Base-by-base conservation (phyloP, 768 basidiomycete species). In the Tephrocybe rancida region DNA sequence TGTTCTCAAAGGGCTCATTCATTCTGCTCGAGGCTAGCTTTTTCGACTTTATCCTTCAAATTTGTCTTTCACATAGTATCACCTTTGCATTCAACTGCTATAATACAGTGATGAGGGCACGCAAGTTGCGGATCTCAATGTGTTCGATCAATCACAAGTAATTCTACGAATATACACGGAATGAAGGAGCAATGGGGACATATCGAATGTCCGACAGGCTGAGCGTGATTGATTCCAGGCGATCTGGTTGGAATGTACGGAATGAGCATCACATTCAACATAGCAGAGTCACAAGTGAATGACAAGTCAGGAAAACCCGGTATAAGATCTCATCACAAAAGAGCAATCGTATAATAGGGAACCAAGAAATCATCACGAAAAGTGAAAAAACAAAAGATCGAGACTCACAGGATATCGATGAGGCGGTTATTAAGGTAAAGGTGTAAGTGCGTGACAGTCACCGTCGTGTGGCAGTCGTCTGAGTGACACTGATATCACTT, bases 291-390 rank as follows among this genome's bases (percentile, higher is more conserved):
- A 22, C 10, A 22, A 21, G 34, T 30, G 32, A 38, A 22, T 11
- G 34, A 29, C 55, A 50, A 58, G 34, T 80, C 78, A 81, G 79
- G 60, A 67, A 72, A 70, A 77, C 70, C 71, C 72, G 71, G 72
- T 67, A 61, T 58, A 64, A 67, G 64, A 76, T 78, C 75, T 80
- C 76, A 75, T 59, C 46, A 43, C 54, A 61, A 45, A 47, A 27
- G 44, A 44, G 44, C 51, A 59, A 43, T 83, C 80, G 75, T 78
- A 78, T 83, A 84, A 83, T 83, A 84, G 82, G 82, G 78, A 85
- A 84, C 82, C 72, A 73, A 63, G 61, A 59, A 55, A 59, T 80
- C 82, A 83, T 82, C 81, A 62, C 32, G 30, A 19, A 45, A 46
- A 47, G 30, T 51, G 50, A 3, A 24, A 44, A 34, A 52, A 51